Evolutionary conservation across 2,329 filamentous ascomycete genomes (phyloP).

Genomic region (Aspergillus aculeatus): DNA sequence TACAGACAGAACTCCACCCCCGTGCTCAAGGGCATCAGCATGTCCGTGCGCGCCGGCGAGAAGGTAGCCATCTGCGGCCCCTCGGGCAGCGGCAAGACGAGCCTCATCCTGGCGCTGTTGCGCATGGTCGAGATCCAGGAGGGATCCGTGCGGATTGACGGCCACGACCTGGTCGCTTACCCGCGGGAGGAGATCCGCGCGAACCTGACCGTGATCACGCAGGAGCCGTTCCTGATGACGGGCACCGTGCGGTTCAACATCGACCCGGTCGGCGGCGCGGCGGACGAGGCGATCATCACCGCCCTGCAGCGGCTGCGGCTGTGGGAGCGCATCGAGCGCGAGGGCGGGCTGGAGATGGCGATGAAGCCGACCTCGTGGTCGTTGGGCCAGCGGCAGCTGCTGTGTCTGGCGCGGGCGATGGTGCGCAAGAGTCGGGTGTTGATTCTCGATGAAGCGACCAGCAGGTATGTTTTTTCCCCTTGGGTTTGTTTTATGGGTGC

Average conservation of each 20-base stretch:
- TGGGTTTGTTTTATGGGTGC: too few relatives aligned
- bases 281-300: constrained; percentile 23
- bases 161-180: constrained; percentile 19
- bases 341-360: constrained; percentile 23
- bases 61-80: constrained; percentile 34
- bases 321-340: constrained; percentile 23
- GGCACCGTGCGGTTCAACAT: constrained; percentile 30
- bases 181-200: constrained; percentile 17
- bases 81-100: constrained; percentile 23
- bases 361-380: constrained; percentile 55
- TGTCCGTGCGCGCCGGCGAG: constrained; percentile 26
- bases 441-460: constrained; percentile 22
- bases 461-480: constrained; percentile 11
- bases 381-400: constrained; percentile 69
- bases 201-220: constrained; percentile 25
- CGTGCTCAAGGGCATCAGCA: constrained; percentile 25
- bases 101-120: constrained; percentile 23
- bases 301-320: constrained; percentile 24
- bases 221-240: constrained; percentile 26
- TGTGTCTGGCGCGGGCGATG: constrained; percentile 70
- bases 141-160: constrained; percentile 26
- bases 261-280: constrained; percentile 28
- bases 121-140: constrained; percentile 28
- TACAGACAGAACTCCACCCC: not conserved
- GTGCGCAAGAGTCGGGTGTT: constrained; percentile 14